Base-by-base conservation (phyloP, 371 early-diverging fungal species). In the Fennellomyces sp. region DNA sequence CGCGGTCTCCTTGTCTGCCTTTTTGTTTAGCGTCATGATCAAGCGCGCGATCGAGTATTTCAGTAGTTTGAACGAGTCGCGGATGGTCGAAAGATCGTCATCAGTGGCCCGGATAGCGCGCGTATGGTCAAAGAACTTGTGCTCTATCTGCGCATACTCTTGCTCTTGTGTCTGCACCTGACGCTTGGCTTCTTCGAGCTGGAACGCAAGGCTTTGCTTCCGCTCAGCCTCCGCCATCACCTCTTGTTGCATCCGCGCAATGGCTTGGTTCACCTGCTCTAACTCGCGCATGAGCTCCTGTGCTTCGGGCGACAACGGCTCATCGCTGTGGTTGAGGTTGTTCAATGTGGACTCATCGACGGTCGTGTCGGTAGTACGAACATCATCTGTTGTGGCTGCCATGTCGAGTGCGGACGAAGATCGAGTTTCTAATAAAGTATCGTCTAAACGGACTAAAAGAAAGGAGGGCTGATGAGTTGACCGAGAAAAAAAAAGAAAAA, bases 41-140 rank as follows among this genome's bases (percentile, higher is more conserved):
- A 86, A 49, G n/a, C 78, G 75, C 15, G 83, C 76, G 55, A 86
- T 79, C 0, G 72, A 74, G 38, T 83, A 83, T 64, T 84, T 86
- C 35, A 86, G 65, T 10, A 81, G 61, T 21, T 82, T 83, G 56
- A 86, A 76, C 1, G 77, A 70, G 52, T 86, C 84, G 8, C 78
- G 80, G 61, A 86, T 86, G 26, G 86, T 86, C 2, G 82, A 81
- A 23, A 84, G 70, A 59, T 86, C 86, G 51, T 86, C 86, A 48
- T 86, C 86, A 0, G 86, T 86, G 15, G 86, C 82, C 17, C 83
- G 81, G 42, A 86, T 77, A 28, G 78, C 60, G 28, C 83, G 78
- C 17, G 84, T 82, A 19, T 84, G 82, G 61, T 81, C 80, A 58
- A 86, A 78, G 47, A 82, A 84, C 48, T 74, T 81, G 31, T 78